These are phyloP conservation scores for Ottelia alismoides DNA, from an alignment of 106 monocot genomes.

Conservation along the genomic window DNA sequence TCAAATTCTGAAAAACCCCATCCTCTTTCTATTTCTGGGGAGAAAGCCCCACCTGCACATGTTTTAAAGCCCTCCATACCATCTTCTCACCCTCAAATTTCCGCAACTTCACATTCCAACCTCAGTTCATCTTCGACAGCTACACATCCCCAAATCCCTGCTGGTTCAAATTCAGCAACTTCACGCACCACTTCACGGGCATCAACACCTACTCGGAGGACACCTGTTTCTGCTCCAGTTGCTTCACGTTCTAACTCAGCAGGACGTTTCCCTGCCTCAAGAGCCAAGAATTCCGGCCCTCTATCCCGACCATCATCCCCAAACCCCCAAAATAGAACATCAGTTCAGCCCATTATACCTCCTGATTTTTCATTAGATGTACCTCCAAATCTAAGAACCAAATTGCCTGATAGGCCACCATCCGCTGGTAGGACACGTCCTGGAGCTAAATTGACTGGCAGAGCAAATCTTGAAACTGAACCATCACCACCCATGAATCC, in stretches of 20 bases:
- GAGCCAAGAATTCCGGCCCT: conserved; percentile 16
- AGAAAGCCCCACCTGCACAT: conserved; percentile 18
- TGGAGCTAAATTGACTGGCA: neutral
- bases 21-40: conserved; percentile 18
- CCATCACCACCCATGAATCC: conserved; percentile 9
- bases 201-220: neutral
- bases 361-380: conserved; percentile 23
- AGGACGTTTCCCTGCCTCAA: conserved; percentile 23
- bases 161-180: neutral
- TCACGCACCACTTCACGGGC: no score
- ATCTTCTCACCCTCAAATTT: conserved; percentile 15
- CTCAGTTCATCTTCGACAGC: conserved; percentile 1
- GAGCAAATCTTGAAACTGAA: conserved; percentile 32
- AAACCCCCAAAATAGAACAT: conserved; percentile 31
- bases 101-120: neutral
- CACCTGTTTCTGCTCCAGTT: conserved; percentile 10
- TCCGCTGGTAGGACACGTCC: conserved; percentile 56
- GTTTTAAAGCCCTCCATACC: conserved; percentile 35
- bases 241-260: conserved; percentile 35
- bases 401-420: conserved; percentile 61
- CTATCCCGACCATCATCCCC: conserved; percentile 66
- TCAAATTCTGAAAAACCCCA: conserved; percentile 46
- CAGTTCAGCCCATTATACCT: conserved; percentile 42
- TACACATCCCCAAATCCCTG: conserved; percentile 6
- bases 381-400: conserved; percentile 82